Percentiles rank a stretch among this genome's conserved stretches.
These are phyloP conservation scores for Chlamydomonas sp. DNA, from an alignment of 139 green algal genomes.

Conservation along the genomic window DNA sequence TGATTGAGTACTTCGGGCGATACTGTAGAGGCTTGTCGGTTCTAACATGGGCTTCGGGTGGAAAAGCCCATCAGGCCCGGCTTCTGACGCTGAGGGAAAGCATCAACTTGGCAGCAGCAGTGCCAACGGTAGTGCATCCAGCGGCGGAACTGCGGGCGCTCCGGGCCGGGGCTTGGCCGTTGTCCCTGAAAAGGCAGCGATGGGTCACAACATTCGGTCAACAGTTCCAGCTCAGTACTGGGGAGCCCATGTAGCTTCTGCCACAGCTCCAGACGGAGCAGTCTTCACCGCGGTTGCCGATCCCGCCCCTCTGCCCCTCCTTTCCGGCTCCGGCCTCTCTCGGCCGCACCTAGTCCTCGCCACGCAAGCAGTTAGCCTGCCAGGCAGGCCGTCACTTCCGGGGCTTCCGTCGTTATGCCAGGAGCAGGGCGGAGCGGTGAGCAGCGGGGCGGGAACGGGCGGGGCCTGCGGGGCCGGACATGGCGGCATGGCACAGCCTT, in stretches of 20 bases:
- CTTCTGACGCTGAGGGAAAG: too few relatives aligned
- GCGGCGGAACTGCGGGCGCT: too few relatives aligned
- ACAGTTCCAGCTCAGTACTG: constrained; percentile 78
- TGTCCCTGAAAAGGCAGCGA: constrained; percentile 64
- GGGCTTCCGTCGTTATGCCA: constrained; percentile 63
- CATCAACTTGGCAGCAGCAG: too few relatives aligned
- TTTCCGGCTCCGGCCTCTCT: constrained; percentile 62
- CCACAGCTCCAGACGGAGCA: constrained; percentile 57
- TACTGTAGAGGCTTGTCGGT: too few relatives aligned
- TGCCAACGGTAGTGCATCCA: too few relatives aligned
- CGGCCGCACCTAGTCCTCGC: constrained; percentile 77
- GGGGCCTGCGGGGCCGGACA: neutral
- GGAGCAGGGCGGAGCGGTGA: constrained; percentile 61
- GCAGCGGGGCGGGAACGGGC: neutral
- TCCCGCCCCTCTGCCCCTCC: constrained; percentile 65
- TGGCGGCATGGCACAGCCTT: too few relatives aligned
- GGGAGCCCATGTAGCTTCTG: constrained; percentile 55
- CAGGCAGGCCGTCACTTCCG: constrained; percentile 18
- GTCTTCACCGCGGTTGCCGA: constrained; percentile 59
- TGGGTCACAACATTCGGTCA: constrained; percentile 54
- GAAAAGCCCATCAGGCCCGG: too few relatives aligned
- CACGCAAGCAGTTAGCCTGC: constrained; percentile 67
- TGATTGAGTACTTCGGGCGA: neutral
- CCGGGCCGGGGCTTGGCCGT: constrained; percentile 16
- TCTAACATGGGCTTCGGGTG: too few relatives aligned